Base-by-base conservation (phyloP, 768 basidiomycete genomes). In the Lyophyllum semitale region DNA sequence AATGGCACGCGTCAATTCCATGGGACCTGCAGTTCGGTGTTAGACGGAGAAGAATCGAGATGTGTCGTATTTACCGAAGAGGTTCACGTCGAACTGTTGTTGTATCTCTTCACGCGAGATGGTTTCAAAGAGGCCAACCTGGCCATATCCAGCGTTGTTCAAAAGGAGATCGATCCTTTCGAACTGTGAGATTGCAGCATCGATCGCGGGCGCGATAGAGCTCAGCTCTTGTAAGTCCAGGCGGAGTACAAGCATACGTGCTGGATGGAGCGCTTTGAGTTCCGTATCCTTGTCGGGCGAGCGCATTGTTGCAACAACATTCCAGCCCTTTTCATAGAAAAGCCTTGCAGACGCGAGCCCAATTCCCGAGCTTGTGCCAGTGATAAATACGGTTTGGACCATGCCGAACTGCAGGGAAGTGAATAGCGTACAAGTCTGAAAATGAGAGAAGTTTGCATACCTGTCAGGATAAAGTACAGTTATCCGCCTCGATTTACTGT, bases 301-400 rank as follows among this genome's bases (percentile, higher is more conserved):
- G 23, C 48, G 48, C 48, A 48, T 48, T 2, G 48, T 48, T 13
- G 48, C 48, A n/a, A 37, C 48, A n/a, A 48, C 48, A 22, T 48
- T 48, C 48, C 48, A 48, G 17, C 48, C 48, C 17, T 37, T 48
- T 17, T 23, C 32, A n/a, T 22, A 37, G 48, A 48, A 48, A 18
- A 48, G 48, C 20, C 22, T 47, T n/a, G 45, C 45, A 29, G 18
- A 7, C 17, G 45, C 45, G 27, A 30, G 29, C 6, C 33, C 48
- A 22, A 48, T 48, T 32, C 48, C 48, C 4, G 48, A 37, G 33
- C 48, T 48, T 2, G 48, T 33, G 18, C 48, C 48, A n/a, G 48
- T 48, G 29, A 48, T 48, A 12, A 48, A 48, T 12, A 48, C 26
- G 30, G 48, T 48, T 37, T 35, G 27, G 2, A 12, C 11, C 48